These are phyloP conservation scores for Talaromyces islandicus DNA, from an alignment of 2,329 filamentous ascomycete genomes.

Conservation along the genomic window DNA sequence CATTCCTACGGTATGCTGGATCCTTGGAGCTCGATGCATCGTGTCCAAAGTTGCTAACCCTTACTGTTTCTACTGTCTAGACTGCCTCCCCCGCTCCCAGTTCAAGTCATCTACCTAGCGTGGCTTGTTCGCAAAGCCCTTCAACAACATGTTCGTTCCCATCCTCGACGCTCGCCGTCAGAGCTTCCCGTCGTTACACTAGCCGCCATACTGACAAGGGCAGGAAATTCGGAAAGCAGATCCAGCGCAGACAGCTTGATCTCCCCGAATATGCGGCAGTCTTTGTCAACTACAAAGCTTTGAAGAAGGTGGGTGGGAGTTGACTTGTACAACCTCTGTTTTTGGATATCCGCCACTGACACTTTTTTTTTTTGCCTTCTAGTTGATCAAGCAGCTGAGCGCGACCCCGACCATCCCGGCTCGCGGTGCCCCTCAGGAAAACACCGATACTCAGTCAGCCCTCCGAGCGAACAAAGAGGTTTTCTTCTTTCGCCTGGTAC, in stretches of 20 bases:
- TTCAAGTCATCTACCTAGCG: neutral
- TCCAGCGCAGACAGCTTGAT: constrained; percentile 97
- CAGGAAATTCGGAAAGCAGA: constrained; percentile 99
- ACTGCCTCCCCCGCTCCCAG: neutral
- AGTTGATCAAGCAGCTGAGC: constrained; percentile 98
- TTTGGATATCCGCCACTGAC: constrained; percentile 16
- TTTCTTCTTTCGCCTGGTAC: constrained; percentile 95
- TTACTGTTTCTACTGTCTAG: neutral
- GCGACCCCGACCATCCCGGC: constrained; percentile 79
- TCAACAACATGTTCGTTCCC: neutral
- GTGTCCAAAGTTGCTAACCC: neutral
- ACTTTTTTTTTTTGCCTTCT: neutral
- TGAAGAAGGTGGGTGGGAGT: constrained; percentile 77
- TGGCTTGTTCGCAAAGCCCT: neutral
- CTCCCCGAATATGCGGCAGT: constrained; percentile 98
- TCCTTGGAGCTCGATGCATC: neutral
- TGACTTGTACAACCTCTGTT: constrained; percentile 7
- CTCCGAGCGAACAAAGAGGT: constrained; percentile 96
- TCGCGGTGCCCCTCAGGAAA: constrained; percentile 53
- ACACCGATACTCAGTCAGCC: constrained; percentile 72
- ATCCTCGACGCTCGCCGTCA: neutral
- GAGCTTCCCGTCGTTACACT: neutral
- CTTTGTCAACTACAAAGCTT: constrained; percentile 98
- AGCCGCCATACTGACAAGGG: neutral
- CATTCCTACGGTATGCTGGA: neutral